Percentiles rank a stretch among this genome's conserved stretches.
Evolutionary conservation across 1,284 basidiomycete genomes (phyloP).

Genomic region (Melampsora larici-populina): DNA sequence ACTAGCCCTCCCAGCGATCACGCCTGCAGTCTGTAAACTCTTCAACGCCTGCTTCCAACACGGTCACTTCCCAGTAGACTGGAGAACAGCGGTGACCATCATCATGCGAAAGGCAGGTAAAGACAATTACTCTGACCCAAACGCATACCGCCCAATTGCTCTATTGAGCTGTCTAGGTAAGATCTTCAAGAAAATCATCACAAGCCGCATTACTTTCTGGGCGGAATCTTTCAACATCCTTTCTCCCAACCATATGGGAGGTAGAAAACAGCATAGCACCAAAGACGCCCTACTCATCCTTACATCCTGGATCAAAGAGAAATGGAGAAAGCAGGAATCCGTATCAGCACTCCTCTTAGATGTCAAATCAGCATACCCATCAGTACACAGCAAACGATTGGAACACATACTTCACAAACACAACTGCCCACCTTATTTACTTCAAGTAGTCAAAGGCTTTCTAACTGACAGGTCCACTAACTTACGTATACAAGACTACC

Average conservation of each 20-base stretch:
- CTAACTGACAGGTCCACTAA: background rate
- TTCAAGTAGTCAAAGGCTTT: background rate
- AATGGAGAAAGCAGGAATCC: background rate
- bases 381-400: background rate
- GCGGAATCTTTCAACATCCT: background rate
- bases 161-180: background rate
- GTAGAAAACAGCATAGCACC: background rate
- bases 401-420: background rate
- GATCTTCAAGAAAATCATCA: background rate
- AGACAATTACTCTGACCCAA: background rate
- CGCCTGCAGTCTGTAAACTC: too few species aligned
- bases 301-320: background rate
- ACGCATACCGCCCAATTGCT: background rate
- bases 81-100: background rate
- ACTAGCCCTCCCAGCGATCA: background rate
- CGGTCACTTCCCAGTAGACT: background rate
- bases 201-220: background rate
- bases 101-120: slow-evolving; percentile 10
- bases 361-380: slow-evolving; percentile 12
- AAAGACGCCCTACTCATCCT: too few species aligned
- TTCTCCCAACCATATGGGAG: background rate
- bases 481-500: background rate
- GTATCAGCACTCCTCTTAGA: slow-evolving; percentile 9
- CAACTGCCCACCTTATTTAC: slow-evolving; percentile 3
- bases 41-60: too few species aligned